Conservation (phyloP, 108 stramenopile species). For the Conticribra guillardii region DNA sequence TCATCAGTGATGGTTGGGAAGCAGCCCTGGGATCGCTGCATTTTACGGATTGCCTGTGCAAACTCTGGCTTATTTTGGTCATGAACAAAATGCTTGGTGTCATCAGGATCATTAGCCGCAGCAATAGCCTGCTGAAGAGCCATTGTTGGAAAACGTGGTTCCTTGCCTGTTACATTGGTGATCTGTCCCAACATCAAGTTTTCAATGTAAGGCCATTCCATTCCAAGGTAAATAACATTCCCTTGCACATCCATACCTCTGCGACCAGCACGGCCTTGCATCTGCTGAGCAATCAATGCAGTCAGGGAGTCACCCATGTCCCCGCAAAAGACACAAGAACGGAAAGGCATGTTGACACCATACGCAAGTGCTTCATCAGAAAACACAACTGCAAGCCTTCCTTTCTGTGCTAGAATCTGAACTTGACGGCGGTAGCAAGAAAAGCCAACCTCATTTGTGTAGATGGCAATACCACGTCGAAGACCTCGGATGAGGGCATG, state of each 20-base stretch:
- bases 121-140: slow-evolving; percentile 90
- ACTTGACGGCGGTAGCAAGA: slow-evolving; percentile 97
- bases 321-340: slow-evolving; percentile 97
- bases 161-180: slow-evolving; percentile 92
- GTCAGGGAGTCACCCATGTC: slow-evolving; percentile 93
- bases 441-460: slow-evolving; percentile 98
- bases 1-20: slow-evolving; percentile 83
- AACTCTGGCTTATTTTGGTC: slow-evolving; percentile 62
- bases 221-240: slow-evolving; percentile 96
- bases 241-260: slow-evolving; percentile 99
- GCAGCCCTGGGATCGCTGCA: slow-evolving; percentile 74
- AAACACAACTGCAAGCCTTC: slow-evolving; percentile 98
- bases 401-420: slow-evolving; percentile 97
- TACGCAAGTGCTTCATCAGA: slow-evolving; percentile 98
- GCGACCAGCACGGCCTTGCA: slow-evolving; percentile 99
- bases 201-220: slow-evolving; percentile 96
- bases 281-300: slow-evolving; percentile 98
- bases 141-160: slow-evolving; percentile 95
- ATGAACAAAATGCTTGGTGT: slow-evolving; percentile 76
- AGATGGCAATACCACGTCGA: slow-evolving; percentile 98
- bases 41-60: slow-evolving; percentile 73
- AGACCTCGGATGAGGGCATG: slow-evolving; percentile 97
- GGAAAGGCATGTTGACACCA: slow-evolving; percentile 99
- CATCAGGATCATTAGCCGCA: slow-evolving; percentile 82
- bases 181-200: slow-evolving; percentile 98